Conservation (phyloP, 495 filamentous ascomycete species). For the Pseudotulostoma volvatum region DNA sequence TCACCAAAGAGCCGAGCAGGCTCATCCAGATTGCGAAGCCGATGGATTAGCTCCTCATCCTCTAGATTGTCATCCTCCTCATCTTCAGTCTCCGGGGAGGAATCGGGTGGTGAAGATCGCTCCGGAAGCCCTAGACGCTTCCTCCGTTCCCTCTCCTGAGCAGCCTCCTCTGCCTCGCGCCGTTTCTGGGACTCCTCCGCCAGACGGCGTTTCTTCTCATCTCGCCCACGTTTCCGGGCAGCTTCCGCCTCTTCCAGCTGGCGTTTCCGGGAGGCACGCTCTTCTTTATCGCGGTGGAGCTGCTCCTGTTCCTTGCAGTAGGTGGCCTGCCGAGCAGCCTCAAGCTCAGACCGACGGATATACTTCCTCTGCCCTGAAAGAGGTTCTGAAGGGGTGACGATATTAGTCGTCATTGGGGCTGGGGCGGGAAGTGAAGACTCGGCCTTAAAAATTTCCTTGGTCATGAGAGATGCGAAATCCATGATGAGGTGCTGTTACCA, state of each 20-base stretch:
- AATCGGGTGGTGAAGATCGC: slow-evolving; percentile 33
- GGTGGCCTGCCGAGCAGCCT: slow-evolving; percentile 62
- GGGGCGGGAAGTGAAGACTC: slow-evolving; percentile 30
- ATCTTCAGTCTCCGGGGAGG: slow-evolving; percentile 20
- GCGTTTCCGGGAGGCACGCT: slow-evolving; percentile 55
- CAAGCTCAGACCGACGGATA: slow-evolving; percentile 68
- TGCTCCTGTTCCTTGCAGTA: slow-evolving; percentile 67
- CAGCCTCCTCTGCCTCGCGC: slow-evolving; percentile 54
- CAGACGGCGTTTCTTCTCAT: slow-evolving; percentile 62
- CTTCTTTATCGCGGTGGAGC: slow-evolving; percentile 49
- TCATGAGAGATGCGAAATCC: slow-evolving; percentile 91
- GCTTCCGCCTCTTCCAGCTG: slow-evolving; percentile 82
- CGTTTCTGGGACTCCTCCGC: slow-evolving; percentile 59
- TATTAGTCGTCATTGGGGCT: slow-evolving; percentile 1
- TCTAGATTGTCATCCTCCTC: slow-evolving; percentile 48
- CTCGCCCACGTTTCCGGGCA: slow-evolving; percentile 44
- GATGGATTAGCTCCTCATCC: slow-evolving; percentile 49
- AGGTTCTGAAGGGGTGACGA: slow-evolving; percentile 11
- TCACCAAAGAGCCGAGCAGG: slow-evolving; percentile 73
- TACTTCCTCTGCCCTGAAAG: slow-evolving; percentile 47
- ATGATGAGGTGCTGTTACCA: slow-evolving; percentile 42
- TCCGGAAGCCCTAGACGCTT: slow-evolving; percentile 55
- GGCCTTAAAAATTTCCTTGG: slow-evolving; percentile 69
- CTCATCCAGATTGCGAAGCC: slow-evolving; percentile 54
- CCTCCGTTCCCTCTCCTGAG: slow-evolving; percentile 36